These are phyloP conservation scores for Panicum miliaceum DNA, from an alignment of 176 grass and related monocot species.

Conservation along the genomic window DNA sequence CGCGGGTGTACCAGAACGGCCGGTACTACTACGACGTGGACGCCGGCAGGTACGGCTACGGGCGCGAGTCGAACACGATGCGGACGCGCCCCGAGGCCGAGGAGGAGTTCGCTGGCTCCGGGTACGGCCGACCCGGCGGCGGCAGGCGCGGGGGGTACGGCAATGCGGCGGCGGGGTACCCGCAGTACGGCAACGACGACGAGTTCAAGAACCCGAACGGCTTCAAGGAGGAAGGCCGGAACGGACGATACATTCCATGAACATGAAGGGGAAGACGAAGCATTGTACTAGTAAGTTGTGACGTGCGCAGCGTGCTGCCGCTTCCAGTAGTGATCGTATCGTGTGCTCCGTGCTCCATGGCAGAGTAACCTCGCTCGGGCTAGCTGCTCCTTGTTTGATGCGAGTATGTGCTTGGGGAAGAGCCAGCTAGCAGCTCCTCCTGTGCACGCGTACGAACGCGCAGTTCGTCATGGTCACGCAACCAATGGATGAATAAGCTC, in stretches of 20 bases:
- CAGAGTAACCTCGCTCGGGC: not conserved
- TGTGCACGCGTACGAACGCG: not conserved
- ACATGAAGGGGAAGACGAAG: not conserved
- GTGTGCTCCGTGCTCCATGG: not conserved
- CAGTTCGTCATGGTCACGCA: not conserved
- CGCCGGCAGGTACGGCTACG: conserved; percentile 56
- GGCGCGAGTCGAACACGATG: conserved; percentile 51
- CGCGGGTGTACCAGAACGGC: conserved; percentile 60
- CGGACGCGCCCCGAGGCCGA: conserved; percentile 26
- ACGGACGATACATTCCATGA: conserved; percentile 47
- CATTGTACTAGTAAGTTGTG: not conserved
- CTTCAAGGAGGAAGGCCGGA: conserved; percentile 22
- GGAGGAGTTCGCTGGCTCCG: conserved; percentile 36
- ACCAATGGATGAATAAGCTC: not conserved
- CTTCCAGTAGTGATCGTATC: not conserved
- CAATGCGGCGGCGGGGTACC: not conserved
- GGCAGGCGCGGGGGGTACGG: not conserved
- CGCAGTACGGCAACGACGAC: not conserved
- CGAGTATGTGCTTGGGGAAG: not conserved
- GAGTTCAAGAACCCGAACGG: not conserved
- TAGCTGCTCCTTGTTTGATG: not conserved
- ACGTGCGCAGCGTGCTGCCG: not conserved
- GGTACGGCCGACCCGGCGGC: conserved; percentile 23
- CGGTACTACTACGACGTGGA: conserved; percentile 61
- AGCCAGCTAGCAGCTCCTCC: not conserved